Evolutionary conservation across 192 early-diverging fungal species (phyloP).

Genomic region (Coemansia sp.): DNA sequence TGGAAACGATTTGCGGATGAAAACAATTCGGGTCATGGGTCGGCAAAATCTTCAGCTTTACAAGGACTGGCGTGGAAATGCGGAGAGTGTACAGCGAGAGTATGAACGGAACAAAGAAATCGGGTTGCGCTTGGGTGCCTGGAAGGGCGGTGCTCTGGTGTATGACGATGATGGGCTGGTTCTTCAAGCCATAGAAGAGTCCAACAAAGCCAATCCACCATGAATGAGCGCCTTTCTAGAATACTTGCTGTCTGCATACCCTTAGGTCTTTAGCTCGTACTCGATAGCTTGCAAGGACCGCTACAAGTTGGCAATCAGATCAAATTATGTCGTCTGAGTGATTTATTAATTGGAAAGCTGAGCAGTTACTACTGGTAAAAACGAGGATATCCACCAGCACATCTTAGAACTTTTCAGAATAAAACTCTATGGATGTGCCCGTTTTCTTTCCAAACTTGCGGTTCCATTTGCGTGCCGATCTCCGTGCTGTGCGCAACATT

Average conservation of each 20-base stretch:
- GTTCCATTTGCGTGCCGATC: conserved; percentile 35
- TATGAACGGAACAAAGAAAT: conserved; percentile 81
- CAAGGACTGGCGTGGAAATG: conserved; percentile 79
- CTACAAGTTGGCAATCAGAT: not conserved
- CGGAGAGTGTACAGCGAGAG: conserved; percentile 63
- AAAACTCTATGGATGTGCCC: conserved; percentile 25
- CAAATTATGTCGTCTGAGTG: not conserved
- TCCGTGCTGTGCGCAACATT: conserved; percentile 59
- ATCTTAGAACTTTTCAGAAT: conserved; percentile 22
- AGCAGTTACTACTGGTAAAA: too few species aligned
- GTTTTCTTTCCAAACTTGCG: conserved; percentile 13
- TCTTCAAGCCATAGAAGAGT: conserved; percentile 55
- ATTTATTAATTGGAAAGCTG: too few species aligned
- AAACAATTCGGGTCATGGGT: conserved; percentile 79
- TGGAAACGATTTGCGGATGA: conserved; percentile 78
- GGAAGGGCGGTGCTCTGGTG: conserved; percentile 78
- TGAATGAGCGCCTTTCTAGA: not conserved
- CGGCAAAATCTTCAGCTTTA: conserved; percentile 85
- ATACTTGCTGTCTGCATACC: too few species aligned
- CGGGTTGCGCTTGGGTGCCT: conserved; percentile 67
- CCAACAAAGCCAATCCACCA: conserved; percentile 32
- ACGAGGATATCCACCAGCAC: not conserved
- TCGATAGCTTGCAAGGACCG: too few species aligned
- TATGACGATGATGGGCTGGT: conserved; percentile 82
- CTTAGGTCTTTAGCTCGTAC: not conserved